These are phyloP conservation scores for Pyricularia sp. DNA, from an alignment of 2,329 filamentous ascomycete genomes.

Conservation along the genomic window DNA sequence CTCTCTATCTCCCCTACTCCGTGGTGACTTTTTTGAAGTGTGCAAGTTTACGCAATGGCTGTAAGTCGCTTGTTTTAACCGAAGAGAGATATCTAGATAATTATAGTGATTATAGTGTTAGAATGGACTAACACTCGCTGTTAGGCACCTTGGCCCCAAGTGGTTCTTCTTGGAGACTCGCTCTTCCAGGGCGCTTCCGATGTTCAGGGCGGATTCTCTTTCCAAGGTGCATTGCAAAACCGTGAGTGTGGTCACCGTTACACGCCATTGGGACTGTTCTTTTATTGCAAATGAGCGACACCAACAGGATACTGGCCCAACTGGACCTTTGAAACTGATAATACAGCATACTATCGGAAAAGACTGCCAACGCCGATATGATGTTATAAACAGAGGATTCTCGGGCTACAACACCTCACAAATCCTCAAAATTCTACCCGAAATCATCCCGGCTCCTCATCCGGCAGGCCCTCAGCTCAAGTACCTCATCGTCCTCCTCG, in stretches of 20 bases:
- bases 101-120: too few relatives aligned
- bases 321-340: background rate
- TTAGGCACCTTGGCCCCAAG: slow-evolving; percentile 48
- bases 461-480: slow-evolving; percentile 20
- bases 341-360: slow-evolving; percentile 5
- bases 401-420: slow-evolving; percentile 76
- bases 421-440: slow-evolving; percentile 53
- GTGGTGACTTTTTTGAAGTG: background rate
- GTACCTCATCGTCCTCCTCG: slow-evolving; percentile 60
- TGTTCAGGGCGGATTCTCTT: slow-evolving; percentile 54
- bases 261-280: background rate
- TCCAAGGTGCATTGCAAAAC: slow-evolving; percentile 55
- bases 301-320: background rate
- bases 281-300: background rate
- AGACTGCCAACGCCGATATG: slow-evolving; percentile 67
- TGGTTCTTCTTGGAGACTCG: slow-evolving; percentile 82
- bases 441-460: slow-evolving; percentile 56
- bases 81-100: too few relatives aligned
- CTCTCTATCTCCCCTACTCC: background rate
- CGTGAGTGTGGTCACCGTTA: slow-evolving; percentile 34
- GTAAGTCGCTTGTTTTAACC: background rate
- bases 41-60: background rate
- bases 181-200: slow-evolving; percentile 59
- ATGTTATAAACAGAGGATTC: slow-evolving; percentile 80
- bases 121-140: background rate